Percentiles rank a stretch among this genome's conserved stretches.
phyloP scores from a whole-genome alignment of 2,329 filamentous ascomycete genomes.

The Ophiostoma himal-ulmi region DNA sequence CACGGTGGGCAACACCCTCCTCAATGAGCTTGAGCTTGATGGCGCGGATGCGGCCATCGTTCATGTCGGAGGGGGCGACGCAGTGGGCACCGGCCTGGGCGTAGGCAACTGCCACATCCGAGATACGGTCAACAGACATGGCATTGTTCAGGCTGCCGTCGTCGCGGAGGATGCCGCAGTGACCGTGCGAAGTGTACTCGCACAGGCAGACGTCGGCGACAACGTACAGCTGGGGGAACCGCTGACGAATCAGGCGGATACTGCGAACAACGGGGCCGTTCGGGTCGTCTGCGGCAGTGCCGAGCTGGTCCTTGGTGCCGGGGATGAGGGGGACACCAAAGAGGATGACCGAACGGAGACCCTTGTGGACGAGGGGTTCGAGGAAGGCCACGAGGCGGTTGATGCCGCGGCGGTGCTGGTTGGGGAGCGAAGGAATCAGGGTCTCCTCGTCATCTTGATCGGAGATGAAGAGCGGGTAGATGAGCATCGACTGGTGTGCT shows the following conservation, averaged over 20 bases:
- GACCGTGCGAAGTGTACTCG: slow-evolving; percentile 96
- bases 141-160: slow-evolving; percentile 91
- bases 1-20: slow-evolving; percentile 83
- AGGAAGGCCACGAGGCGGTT: slow-evolving; percentile 82
- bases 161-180: slow-evolving; percentile 91
- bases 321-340: slow-evolving; percentile 87
- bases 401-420: slow-evolving; percentile 80
- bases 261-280: slow-evolving; percentile 83
- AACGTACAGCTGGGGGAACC: slow-evolving; percentile 88
- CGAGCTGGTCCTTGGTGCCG: slow-evolving; percentile 80
- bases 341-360: slow-evolving; percentile 85
- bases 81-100: slow-evolving; percentile 94
- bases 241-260: slow-evolving; percentile 75
- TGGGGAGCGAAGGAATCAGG: slow-evolving; percentile 81
- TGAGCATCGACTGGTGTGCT: slow-evolving; percentile 77
- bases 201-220: slow-evolving; percentile 92
- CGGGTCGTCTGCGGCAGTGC: slow-evolving; percentile 88
- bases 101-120: slow-evolving; percentile 95
- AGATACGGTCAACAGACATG: slow-evolving; percentile 88
- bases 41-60: slow-evolving; percentile 91
- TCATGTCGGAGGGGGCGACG: slow-evolving; percentile 97
- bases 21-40: slow-evolving; percentile 98
- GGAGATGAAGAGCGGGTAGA: slow-evolving; percentile 94
- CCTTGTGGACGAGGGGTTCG: slow-evolving; percentile 79
- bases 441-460: slow-evolving; percentile 91